Conservation (phyloP, 345 rosid genomes). For the Bruguiera sexangula region DNA sequence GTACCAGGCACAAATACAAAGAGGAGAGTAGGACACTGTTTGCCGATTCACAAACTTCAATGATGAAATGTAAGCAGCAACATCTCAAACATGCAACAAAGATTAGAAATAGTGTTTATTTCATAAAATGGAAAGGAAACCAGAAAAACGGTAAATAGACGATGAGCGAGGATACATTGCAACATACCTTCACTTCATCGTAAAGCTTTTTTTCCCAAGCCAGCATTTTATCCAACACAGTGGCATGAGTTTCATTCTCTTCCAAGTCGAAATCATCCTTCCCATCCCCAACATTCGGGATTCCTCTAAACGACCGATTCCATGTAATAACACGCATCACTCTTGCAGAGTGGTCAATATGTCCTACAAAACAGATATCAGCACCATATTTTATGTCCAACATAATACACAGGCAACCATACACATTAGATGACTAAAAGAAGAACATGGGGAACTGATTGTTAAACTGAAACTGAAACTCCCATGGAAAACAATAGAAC, state of each 20-base stretch:
- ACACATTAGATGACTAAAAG: too few species aligned
- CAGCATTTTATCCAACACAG: slow-evolving; percentile 89
- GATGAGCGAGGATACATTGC: neutral
- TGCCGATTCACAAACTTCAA: neutral
- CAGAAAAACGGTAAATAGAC: neutral
- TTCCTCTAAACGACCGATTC: slow-evolving; percentile 82
- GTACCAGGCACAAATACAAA: too few species aligned
- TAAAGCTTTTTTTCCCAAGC: slow-evolving; percentile 99
- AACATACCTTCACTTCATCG: slow-evolving; percentile 90
- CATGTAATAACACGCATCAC: slow-evolving; percentile 97
- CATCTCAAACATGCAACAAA: neutral
- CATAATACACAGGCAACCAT: too few species aligned
- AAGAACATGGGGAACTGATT: too few species aligned
- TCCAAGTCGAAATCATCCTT: slow-evolving; percentile 77
- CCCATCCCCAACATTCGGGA: slow-evolving; percentile 44
- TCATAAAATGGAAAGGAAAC: neutral
- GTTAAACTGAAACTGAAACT: too few species aligned
- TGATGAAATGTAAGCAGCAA: neutral
- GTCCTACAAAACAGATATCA: slow-evolving; percentile 47
- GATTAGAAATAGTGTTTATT: neutral
- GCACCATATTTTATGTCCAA: neutral
- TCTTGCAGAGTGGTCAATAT: slow-evolving; percentile 85
- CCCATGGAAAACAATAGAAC: too few species aligned
- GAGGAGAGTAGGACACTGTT: neutral
- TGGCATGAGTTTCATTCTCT: slow-evolving; percentile 90